A percentile compares a stretch with the other conserved stretches of the same genome.
Conservation (phyloP, 2,329 filamentous ascomycete species). For the Penicillium sclerotigenum region DNA sequence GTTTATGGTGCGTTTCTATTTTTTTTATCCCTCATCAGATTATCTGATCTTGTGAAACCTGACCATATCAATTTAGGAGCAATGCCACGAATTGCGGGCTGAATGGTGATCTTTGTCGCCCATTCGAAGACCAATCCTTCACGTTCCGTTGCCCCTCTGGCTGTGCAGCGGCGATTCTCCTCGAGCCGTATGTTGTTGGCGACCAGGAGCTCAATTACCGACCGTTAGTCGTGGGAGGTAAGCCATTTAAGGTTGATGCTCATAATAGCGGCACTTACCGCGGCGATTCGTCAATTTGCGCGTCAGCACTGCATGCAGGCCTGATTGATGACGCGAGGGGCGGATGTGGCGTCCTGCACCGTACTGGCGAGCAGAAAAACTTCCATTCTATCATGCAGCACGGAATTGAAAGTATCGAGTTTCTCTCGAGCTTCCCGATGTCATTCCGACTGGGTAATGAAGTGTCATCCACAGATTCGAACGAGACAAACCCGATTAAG, state of each 20-base stretch:
- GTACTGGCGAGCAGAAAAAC: constrained; percentile 50
- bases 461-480: constrained; percentile 22
- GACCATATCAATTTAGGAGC: constrained; percentile 18
- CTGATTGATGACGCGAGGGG: constrained; percentile 53
- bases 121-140: constrained; percentile 53
- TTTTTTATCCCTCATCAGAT: not conserved
- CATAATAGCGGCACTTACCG: constrained; percentile 52
- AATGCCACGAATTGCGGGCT: constrained; percentile 51
- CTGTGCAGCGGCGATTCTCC: constrained; percentile 51
- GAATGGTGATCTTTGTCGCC: constrained; percentile 56
- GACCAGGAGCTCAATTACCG: constrained; percentile 54
- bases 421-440: constrained; percentile 57
- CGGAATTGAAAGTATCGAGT: constrained; percentile 53
- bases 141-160: constrained; percentile 59
- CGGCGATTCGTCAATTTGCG: constrained; percentile 60
- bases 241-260: constrained; percentile 38
- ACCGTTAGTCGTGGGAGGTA: constrained; percentile 55
- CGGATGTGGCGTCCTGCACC: constrained; percentile 55
- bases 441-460: constrained; percentile 42
- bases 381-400: constrained; percentile 49
- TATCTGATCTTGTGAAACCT: not conserved
- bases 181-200: constrained; percentile 58
- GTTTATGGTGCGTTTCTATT: constrained; percentile 43
- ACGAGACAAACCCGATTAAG: constrained; percentile 28
- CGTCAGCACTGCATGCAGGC: constrained; percentile 58